Evolutionary conservation across 371 early-diverging fungal species (phyloP), one percentile per base, ranked within the genome.

Genomic region (Neoconidiobolus thromboides): DNA sequence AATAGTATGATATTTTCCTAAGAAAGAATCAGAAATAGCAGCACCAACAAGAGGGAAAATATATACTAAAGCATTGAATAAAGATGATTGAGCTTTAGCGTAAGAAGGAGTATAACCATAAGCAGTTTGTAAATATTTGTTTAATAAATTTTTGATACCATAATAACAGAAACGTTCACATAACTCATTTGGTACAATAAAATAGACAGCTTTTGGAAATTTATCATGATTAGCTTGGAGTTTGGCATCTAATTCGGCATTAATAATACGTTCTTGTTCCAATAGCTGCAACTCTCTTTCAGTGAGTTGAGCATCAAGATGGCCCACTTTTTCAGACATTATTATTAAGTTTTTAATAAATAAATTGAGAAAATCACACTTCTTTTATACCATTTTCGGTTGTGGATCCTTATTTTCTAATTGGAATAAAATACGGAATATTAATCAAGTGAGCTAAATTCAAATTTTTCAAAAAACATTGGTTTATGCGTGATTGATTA

Each of bases 1-100:
- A 52, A 85, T 84, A 55, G 83, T 85, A 67, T 62, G 62, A 73
- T 72, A 83, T 70, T 80, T 80, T 65, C 79, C 83, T 51, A 80
- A 65, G 64, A 69, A 74, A 36, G 75, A 74, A 67, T 84, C 87
- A 9, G 82, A 76, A 43, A 82, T 43, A 48, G 80, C 68, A 56
- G 80, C 79, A 48, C 85, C 82, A n/a, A 80, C 47, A 44, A 87
- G 63, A 9, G 84, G 80, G 67, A 72, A 75, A 64, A 81, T 68
- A 68, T 81, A 84, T 36, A 76, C 71, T 62, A 77, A 62, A 63
- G 74, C 71, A 9, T 70, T 72, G 64, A 77, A 83, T 51, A 68
- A 55, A 56, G 74, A 74, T 0, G 73, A 61, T 56, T 60, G 63
- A 36, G 61, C 59, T 62, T 66, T 71, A 62, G 69, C 68, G 9